Evolutionary conservation across 192 early-diverging fungal species (phyloP), one percentile per base, ranked within the genome.

Genomic region (Linnemannia exigua): DNA sequence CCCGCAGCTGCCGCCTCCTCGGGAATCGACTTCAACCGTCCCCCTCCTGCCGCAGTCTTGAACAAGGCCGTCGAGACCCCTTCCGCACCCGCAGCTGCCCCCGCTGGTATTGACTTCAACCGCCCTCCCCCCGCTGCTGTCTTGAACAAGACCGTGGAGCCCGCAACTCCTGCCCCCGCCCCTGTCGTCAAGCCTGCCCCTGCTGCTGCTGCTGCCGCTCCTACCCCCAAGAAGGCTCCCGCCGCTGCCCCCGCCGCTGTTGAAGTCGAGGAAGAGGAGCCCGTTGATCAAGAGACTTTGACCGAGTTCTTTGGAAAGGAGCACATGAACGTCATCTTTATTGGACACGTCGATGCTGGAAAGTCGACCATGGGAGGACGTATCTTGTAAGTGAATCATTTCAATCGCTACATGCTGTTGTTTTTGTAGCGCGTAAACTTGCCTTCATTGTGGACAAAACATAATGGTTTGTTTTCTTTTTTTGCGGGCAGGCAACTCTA

Each of bases 351-450:
- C 77, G 95, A 96, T 90, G 95, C 95, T 52, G 96, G 99, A 79
- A 99, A 99, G 89, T 98, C 97, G 20, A 99, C 99, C 38, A 97
- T 99, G 94, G 98, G 98, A 78, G 99, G 99, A 47, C 97, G 99
- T 89, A 93, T 99, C 52, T 89, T 99, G 92, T 97, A 89, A 88
- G 94, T 88, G 31, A 33, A 63, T 46, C 12, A 15, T 38, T 54
- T 1, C 3, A 25, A 5, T 19, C 25, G 5, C 48, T 14, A 11
- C n/a, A 47, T n/a, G n/a, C 25, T 48, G 0, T 36, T 35, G 50
- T 77, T 68, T 68, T 68, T 46, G 28, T 51, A 20, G 35, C 44
- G 20, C 38, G 44, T 67, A 14, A 69, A 19, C 33, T 44, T 72
- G 25, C 20, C 9, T 46, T 35, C 22, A 8, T 28, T 52, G 51